Percentiles rank a stretch among this genome's conserved stretches.
Evolutionary conservation across 371 early-diverging fungal species (phyloP).

Genomic region (Ordospora pajunii): DNA sequence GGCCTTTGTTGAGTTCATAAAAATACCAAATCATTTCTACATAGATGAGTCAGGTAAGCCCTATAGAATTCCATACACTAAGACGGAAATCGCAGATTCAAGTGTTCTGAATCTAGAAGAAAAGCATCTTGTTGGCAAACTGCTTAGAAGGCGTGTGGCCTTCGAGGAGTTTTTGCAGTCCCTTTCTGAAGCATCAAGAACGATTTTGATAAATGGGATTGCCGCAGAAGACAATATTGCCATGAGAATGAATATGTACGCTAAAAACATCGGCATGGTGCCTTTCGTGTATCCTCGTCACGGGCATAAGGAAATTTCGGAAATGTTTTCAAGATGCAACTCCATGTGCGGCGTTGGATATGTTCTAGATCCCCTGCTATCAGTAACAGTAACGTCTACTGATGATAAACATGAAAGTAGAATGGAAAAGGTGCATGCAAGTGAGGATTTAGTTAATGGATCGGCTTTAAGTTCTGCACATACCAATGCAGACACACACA

Average conservation of each 20-base stretch:
- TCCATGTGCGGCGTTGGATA: constrained; percentile 5
- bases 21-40: neutral
- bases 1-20: neutral
- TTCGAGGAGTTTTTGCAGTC: neutral
- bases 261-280: neutral
- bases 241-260: neutral
- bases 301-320: constrained; percentile 23
- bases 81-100: constrained; percentile 7
- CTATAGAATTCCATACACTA: constrained; percentile 12
- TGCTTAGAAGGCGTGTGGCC: neutral
- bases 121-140: neutral
- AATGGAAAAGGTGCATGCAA: neutral
- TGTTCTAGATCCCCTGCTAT: neutral
- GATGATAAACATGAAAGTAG: neutral
- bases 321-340: constrained; percentile 20
- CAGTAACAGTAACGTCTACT: neutral
- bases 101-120: neutral
- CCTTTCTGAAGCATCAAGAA: neutral
- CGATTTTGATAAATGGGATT: neutral
- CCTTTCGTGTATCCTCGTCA: constrained; percentile 16
- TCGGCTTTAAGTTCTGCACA: neutral
- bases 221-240: neutral
- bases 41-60: neutral
- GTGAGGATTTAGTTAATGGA: neutral
- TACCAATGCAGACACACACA: neutral